Base-by-base conservation (phyloP, 805 yeast genomes). In the Wickerhamomyces queroliae region DNA sequence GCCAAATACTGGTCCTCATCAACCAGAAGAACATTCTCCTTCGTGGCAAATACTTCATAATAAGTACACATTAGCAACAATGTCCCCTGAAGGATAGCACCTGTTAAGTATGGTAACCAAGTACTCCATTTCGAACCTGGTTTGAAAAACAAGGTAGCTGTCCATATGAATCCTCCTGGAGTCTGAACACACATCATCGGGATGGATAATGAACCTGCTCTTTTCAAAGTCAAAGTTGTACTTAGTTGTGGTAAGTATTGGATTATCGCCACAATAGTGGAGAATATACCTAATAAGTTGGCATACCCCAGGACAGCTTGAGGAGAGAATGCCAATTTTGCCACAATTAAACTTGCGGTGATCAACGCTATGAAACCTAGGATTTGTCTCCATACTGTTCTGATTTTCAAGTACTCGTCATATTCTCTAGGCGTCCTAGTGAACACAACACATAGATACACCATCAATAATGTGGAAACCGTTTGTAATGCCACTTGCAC, bases 121-220 rank as follows among this genome's bases (percentile, higher is more conserved):
- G 89, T 77, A 49, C 91, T 81, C 95, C 95, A 87, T 45, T 76
- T 76, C 1, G 91, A 76, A 7, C 87, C 93, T 32, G 83, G 83
- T 35, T 89, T 76, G 43, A 75, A 57, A 39, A 76, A 82, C 38
- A 87, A 64, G 1, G 85, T 76, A n/a, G 76, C 69, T 2, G 93
- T 75, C 84, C 91, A 87, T 2, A 86, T 41, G 46, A 74, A 82
- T 15, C 95, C 95, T 13, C 96, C 96, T 0, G 96, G 96, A 16
- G 95, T 85, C 57, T 87, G 96, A 46, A 88, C 72, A 32, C 79
- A 63, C 91, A 87, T 83, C 88, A 84, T 85, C 7, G 78, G 74
- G 10, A 85, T 66, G 0, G 95, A 84, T 18, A 87, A 66, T 1
- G 89, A 80, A 9, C 95, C 96, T 0, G 95, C 80, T 47, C 80